Base-by-base conservation (phyloP, 331 rosid species). In the Spiraea crenata region DNA sequence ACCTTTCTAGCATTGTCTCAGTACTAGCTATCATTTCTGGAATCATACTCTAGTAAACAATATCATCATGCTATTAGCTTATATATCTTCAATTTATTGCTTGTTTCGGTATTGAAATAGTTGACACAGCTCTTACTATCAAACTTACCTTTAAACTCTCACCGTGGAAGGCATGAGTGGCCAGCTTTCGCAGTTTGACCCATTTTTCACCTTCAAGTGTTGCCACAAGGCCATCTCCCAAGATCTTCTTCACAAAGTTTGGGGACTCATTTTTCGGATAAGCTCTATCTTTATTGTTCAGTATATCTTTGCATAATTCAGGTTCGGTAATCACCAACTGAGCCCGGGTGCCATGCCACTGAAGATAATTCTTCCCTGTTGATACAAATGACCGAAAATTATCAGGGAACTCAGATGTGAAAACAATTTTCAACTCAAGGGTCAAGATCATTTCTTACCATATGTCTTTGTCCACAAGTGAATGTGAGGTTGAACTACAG, bases 131-230 rank as follows among this genome's bases (percentile, higher is more conserved):
- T 3, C 38, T 41, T 0, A 1, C 3, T 3, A 49, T 8, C 34
- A 39, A 61, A 50, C 64, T 47, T 46, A 77, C 73, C 31, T 65
- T 71, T 49, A 77, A 54, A 58, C 50, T 71, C n/a, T 71, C 82
- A 16, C 69, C 77, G 41, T 72, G 74, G 52, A 77, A 77, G 55
- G 82, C 63, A 8, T 16, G 49, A 39, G 52, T 52, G 47, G 74
- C 80, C 37, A 80, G 54, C 44, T 71, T 80, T 5, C 80, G 39
- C 20, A 67, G 4, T 31, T 75, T 74, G 0, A 48, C 60, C 80
- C 80, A 80, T 71, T 76, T 70, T 70, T 80, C 77, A 49, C 80
- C 80, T 13, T 80, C 74, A 3, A 77, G 44, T 13, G 57, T 56
- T 10, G 39, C 9, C 41, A 0, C 63, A 25, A 79, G 71, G 7